Evolutionary conservation across 176 grass and related monocot genomes (phyloP), one percentile per base, ranked within the genome.

Genomic region (Carex scoparia): DNA sequence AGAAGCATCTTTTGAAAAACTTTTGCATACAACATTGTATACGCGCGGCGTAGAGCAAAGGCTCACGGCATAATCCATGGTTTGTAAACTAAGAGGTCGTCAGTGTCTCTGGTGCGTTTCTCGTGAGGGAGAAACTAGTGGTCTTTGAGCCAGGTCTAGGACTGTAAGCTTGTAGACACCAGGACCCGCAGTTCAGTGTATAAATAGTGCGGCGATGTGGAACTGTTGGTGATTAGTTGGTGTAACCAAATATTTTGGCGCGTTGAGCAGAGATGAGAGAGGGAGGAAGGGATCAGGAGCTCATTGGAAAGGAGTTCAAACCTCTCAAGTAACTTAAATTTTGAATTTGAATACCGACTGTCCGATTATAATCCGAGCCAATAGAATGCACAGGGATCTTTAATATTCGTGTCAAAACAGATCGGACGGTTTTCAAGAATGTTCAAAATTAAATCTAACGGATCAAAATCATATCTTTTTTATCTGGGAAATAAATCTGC

Each of bases 61-160:
- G 85, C 27, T 67, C 30, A 69, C 42, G 85, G 61, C 19, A 19
- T 62, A 80, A 38, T 62, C 76, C 85, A 86, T 86, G 54, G 35
- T 28, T 62, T 37, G 7, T 61, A 55, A 54, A 10, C 19, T 31
- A 27, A 19, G 5, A 63, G 6, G 56, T 13, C 59, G 59, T 61
- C 59, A 40, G 4, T 40, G 38, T 61, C 59, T 49, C 15, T 42
- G 37, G 13, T 18, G 33, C 14, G 32, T 35, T 28, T 65, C 8
- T 31, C 30, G 65, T 4, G 28, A 35, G 65, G 4, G 19, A 23
- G 30, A 31, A 1, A 1, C 18, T 28, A 28, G 42, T 51, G 10
- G 9, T 51, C 9, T 10, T 51, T 51, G 48, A 51, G 12, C 42
- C 42, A n/a, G 18, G 42, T 74, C 2, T 10, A 51, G 18, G 8